Conservation (phyloP, 371 early-diverging fungal species). For the Mucor racemosus region DNA sequence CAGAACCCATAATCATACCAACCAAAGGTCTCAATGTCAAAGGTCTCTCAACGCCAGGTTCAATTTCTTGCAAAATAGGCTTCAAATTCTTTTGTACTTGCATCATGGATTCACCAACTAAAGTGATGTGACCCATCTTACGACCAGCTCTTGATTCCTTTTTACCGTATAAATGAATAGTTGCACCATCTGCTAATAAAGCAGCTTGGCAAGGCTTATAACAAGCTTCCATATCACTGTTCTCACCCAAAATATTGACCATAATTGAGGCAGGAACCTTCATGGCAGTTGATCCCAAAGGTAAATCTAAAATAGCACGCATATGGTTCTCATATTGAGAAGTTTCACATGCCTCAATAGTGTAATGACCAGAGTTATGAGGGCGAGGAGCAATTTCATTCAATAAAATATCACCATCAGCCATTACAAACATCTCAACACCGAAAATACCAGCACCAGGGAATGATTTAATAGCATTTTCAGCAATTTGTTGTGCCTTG, state of each 20-base stretch:
- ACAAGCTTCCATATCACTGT: slow-evolving; percentile 60
- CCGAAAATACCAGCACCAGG: slow-evolving; percentile 94
- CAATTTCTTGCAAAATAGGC: slow-evolving; percentile 68
- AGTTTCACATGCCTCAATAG: slow-evolving; percentile 95
- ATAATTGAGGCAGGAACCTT: slow-evolving; percentile 92
- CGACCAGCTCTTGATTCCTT: slow-evolving; percentile 83
- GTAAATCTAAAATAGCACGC: slow-evolving; percentile 90
- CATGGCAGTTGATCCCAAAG: slow-evolving; percentile 88
- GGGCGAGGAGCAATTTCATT: slow-evolving; percentile 98
- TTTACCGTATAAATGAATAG: slow-evolving; percentile 95
- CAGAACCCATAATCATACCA: slow-evolving; percentile 97
- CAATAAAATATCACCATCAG: slow-evolving; percentile 81
- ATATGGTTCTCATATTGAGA: slow-evolving; percentile 97
- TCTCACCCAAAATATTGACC: slow-evolving; percentile 91
- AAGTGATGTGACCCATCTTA: slow-evolving; percentile 97
- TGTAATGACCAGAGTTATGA: slow-evolving; percentile 98
- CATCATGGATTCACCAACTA: slow-evolving; percentile 84
- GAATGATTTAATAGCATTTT: slow-evolving; percentile 78
- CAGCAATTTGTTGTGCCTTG: slow-evolving; percentile 80
- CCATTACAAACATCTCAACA: slow-evolving; percentile 94
- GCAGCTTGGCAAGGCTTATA: slow-evolving; percentile 73
- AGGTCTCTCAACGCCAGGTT: slow-evolving; percentile 54
- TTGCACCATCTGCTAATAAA: slow-evolving; percentile 79
- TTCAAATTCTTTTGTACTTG: slow-evolving; percentile 67
- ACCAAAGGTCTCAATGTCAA: slow-evolving; percentile 76